phyloP scores from a whole-genome alignment of 2,329 filamentous ascomycete species.

The Rhexocercosporidium sp. region DNA sequence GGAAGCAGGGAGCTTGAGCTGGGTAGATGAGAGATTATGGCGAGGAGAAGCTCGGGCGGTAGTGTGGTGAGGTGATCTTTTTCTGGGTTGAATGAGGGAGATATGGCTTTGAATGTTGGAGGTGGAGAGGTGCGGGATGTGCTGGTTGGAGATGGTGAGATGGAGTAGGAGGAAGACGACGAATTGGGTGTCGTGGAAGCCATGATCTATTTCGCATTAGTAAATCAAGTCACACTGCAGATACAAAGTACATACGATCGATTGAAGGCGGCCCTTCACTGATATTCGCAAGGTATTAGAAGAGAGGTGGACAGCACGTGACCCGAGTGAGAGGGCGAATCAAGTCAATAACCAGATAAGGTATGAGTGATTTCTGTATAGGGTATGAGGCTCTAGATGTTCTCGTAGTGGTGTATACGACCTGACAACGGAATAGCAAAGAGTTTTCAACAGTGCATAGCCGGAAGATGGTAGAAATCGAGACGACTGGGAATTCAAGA shows the following conservation, averaged over 20 bases:
- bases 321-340: not conserved
- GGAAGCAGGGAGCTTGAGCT: conserved; percentile 22
- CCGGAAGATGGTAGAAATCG: not conserved
- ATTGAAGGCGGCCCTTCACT: not conserved
- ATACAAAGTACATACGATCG: not conserved
- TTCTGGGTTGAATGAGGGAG: not conserved
- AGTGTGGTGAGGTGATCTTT: conserved; percentile 25
- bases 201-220: not conserved
- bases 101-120: not conserved
- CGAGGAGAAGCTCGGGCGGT: conserved; percentile 47
- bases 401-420: not conserved
- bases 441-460: conserved; percentile 10
- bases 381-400: no score
- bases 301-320: not conserved
- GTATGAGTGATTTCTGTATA: no score
- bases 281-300: not conserved
- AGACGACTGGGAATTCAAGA: not conserved
- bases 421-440: conserved; percentile 2
- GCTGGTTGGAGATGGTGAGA: not conserved
- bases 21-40: conserved; percentile 33
- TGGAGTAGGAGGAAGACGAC: not conserved
- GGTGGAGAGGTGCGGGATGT: not conserved
- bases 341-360: not conserved
- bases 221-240: not conserved
- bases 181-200: conserved; percentile 6